Conservation (phyloP, 768 basidiomycete genomes). For the Fomitopsis pulvina region DNA sequence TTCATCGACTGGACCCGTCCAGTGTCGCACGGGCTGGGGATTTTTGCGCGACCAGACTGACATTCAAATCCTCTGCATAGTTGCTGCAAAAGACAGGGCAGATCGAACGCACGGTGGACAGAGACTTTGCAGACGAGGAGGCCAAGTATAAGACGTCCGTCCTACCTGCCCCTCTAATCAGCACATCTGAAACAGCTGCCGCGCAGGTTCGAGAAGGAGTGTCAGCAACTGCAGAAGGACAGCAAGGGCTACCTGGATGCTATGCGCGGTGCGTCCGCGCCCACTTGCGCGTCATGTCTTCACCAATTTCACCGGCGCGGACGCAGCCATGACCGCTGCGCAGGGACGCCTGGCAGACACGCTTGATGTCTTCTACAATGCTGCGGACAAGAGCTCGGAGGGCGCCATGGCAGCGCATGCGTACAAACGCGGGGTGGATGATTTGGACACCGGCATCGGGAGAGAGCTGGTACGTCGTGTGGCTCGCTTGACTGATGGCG, state of each 20-base stretch:
- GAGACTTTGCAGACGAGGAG: constrained; percentile 91
- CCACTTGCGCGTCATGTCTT: not conserved
- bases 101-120: constrained; percentile 91
- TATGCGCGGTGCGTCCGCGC: constrained; percentile 68
- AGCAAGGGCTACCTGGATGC: constrained; percentile 93
- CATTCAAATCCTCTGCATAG: constrained; percentile 30
- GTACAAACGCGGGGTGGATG: constrained; percentile 92
- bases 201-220: constrained; percentile 95
- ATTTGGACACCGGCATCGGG: constrained; percentile 79
- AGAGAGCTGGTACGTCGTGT: constrained; percentile 70
- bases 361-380: constrained; percentile 85
- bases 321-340: constrained; percentile 85
- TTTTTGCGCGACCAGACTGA: not conserved
- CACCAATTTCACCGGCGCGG: not conserved
- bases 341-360: constrained; percentile 92
- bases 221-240: constrained; percentile 87
- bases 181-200: constrained; percentile 2
- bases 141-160: constrained; percentile 83
- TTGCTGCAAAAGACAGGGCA: constrained; percentile 98
- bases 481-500: not conserved
- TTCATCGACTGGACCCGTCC: constrained; percentile 9
- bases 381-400: constrained; percentile 78
- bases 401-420: constrained; percentile 97
- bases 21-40: constrained; percentile 10
- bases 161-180: not conserved